Base-by-base conservation (phyloP, 2,329 filamentous ascomycete genomes). In the Dothistroma septosporum region DNA sequence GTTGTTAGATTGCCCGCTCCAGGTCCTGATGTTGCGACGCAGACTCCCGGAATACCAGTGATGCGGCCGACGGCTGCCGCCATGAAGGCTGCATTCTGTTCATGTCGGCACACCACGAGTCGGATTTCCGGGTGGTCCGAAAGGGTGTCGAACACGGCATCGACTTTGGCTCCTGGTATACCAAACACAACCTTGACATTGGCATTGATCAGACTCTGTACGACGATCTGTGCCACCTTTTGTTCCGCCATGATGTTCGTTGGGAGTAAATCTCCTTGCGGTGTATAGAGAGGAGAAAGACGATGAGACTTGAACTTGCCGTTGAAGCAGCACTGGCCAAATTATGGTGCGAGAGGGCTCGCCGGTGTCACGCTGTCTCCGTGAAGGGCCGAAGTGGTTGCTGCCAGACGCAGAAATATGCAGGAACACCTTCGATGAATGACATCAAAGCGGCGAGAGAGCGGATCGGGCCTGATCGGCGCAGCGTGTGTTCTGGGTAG, bases 11-110 rank as follows among this genome's bases (percentile, higher is more conserved):
- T 81, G 48, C 76, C 76, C 2, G 78, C 79, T 14, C 79, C 79
- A 0, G 79, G 79, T 0, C 78, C 79, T 12, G 77, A 79, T 2
- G 79, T 81, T 19, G 77, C 79, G 50, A 80, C 76, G 66, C 76
- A 79, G 0, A 80, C 78, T 11, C 79, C 79, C 4, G 78, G 78
- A 2, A 71, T 70, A 19, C 78, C 79, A 0, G 78, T 80, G 60
- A 81, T 76, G 32, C 78, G 72, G 11, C 79, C 79, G 22, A 78
- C 71, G 0, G 78, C 79, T 2, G 77, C 78, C 21, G 79, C 79
- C 72, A 81, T 81, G 70, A 81, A 79, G 7, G 78, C 79, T 16
- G 79, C 79, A 65, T 81, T 81, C 59, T 81, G 79, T 65, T 81
- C 79, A 63, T 81, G 79, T 16, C 79, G 73, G 60, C 77, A 79